Evolutionary conservation across 495 filamentous ascomycete genomes (phyloP), one percentile per base, ranked within the genome.

Genomic region (Alectoria sarmentosa): DNA sequence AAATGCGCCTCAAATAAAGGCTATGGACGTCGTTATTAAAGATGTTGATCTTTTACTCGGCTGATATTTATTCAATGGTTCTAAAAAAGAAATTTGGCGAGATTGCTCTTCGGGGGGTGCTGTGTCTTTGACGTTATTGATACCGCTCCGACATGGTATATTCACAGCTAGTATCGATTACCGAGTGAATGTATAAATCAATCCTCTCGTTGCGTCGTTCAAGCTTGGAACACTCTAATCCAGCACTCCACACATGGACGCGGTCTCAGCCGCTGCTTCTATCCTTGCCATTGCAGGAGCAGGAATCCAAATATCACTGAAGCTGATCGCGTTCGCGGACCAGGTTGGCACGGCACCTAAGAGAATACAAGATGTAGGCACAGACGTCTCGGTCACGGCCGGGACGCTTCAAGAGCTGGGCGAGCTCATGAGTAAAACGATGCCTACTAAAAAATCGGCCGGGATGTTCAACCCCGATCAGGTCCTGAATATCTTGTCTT

Each of bases 231-330:
- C 2, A 9, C 1, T 21, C 30, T 8, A 17, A 30, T 9, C 13
- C 28, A 17, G 26, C 7, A 19, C 14, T 19, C 7, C 21, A 55
- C 52, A 34, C 4, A 55, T 55, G 52, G 52, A 55, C 15, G 49
- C 26, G 7, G 28, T 54, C 28, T 26, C 11, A 5, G 52, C 23
- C 30, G 30, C 52, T 55, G 52, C 52, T 55, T 55, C 52, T 34
- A 55, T 55, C 52, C 52, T 55, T 55, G 52, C 28, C 52, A 34
- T 55, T 55, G 52, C 52, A 55, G 52, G 52, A 21, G 30, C 52
- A 55, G 52, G 52, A 34, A 55, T 55, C 6, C 52, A 55, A 34
- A 21, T 55, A 34, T 55, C 52, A 34, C 30, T 55, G 17, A 55
- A 34, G 17, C 8, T 55, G 28, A 55, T 55, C 52, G 52, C 52